Evolutionary conservation across 192 early-diverging fungal species (phyloP), one percentile per base, ranked within the genome.

Genomic region (Thamnidium elegans): DNA sequence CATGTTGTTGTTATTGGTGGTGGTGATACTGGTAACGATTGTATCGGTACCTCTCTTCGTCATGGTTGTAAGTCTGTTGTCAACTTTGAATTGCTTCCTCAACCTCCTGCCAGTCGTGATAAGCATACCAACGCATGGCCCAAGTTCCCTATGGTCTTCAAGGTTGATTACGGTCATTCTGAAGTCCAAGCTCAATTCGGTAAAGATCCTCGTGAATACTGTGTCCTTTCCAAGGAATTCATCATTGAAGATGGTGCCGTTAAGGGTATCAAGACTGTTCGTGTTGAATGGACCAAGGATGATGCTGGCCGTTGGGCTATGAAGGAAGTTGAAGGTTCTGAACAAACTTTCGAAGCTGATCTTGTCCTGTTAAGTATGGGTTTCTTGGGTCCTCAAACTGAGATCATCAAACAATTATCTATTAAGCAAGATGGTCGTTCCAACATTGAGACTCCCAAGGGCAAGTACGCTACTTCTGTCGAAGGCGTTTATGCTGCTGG

Each of bases 21-120:
- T 67, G 97, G 97, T 55, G 97, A 99, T 73, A 99, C 97, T 13
- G 95, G 94, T 69, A 93, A 88, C 68, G 97, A 99, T 71, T 97
- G 95, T 76, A 94, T 96, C 59, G 97, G 88, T 53, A 97, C 97
- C 11, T 87, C 94, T 11, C 78, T 96, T 20, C 90, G 96, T 55
- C 93, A 96, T 60, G 94, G 97, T 46, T 94, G 94, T n/a, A 87
- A 85, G 62, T 89, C 85, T 52, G 87, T 99, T 13, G 83, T 90
- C 63, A 98, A 97, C 85, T 99, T 99, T 88, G 97, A 99, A 75
- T 86, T 99, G 56, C 81, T 99, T 36, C 97, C 97, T 2, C 90
- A 91, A 76, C 97, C 97, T 50, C 92, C 97, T n/a, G 73, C 68
- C 1, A 74, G 71, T 51, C 92, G 97, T 68, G 91, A 86, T 51